These are phyloP conservation scores for Neurospora intermedia DNA, from an alignment of 495 filamentous ascomycete species.

Conservation along the genomic window DNA sequence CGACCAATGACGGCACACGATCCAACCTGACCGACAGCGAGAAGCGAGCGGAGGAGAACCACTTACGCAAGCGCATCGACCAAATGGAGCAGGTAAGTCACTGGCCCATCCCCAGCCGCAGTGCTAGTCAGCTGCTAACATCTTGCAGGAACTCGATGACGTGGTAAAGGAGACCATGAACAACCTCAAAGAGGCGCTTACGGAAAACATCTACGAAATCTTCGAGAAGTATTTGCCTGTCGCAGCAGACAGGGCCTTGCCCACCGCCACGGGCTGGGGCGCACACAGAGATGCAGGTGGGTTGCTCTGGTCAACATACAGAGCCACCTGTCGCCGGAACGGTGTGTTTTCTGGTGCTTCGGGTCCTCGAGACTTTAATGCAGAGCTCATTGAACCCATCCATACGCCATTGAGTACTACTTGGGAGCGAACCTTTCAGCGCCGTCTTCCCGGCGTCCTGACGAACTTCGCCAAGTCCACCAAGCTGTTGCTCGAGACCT, in stretches of 20 bases:
- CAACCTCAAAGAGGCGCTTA: constrained; percentile 28
- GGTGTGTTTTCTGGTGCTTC: constrained; percentile 24
- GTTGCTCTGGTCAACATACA: constrained; percentile 47
- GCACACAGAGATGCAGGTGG: constrained; percentile 35
- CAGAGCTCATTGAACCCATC: constrained; percentile 35
- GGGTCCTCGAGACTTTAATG: constrained; percentile 40
- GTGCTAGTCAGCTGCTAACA: neutral
- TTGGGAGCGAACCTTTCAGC: constrained; percentile 49
- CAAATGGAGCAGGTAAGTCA: constrained; percentile 35
- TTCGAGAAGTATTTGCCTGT: constrained; percentile 17
- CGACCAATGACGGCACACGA: constrained; percentile 34
- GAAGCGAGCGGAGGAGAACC: constrained; percentile 27
- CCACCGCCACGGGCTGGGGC: constrained; percentile 41
- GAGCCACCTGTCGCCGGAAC: constrained; percentile 44
- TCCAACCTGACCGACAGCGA: constrained; percentile 33
- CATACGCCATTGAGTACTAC: neutral
- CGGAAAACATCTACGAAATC: constrained; percentile 34
- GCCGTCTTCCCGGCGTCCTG: constrained; percentile 16
- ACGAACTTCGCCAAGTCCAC: constrained; percentile 4
- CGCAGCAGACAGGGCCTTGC: constrained; percentile 27
- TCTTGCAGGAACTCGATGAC: constrained; percentile 22
- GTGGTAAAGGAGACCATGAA: constrained; percentile 22
- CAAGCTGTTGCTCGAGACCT: constrained; percentile 18
- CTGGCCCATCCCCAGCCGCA: neutral
- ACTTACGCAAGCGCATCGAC: constrained; percentile 31